A percentile compares a stretch with the other conserved stretches of the same genome.
phyloP scores from a whole-genome alignment of 2,329 filamentous ascomycete species.

The Penicillium sumatraense region DNA sequence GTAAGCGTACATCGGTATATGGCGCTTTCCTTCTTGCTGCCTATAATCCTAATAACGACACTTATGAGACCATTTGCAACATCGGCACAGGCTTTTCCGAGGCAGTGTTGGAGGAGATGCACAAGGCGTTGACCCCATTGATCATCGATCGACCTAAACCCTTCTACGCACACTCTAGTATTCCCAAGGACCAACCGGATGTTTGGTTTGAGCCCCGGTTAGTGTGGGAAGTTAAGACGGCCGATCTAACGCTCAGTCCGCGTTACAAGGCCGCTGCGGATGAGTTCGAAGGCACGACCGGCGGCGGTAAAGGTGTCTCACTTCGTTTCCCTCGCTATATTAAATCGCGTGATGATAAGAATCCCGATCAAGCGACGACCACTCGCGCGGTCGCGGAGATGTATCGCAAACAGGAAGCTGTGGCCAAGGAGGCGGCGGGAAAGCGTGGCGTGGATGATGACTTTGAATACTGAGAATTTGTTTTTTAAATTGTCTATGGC shows the following conservation, averaged over 20 bases:
- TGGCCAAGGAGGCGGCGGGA: constrained; percentile 78
- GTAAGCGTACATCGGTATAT: constrained; percentile 94
- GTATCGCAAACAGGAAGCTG: constrained; percentile 93
- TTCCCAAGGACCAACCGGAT: constrained; percentile 91
- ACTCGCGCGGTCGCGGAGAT: constrained; percentile 90
- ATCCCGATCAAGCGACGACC: constrained; percentile 84
- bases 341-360: constrained; percentile 91
- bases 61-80: constrained; percentile 96
- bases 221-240: constrained; percentile 98
- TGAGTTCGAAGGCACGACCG: constrained; percentile 73
- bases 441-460: constrained; percentile 95
- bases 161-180: constrained; percentile 85
- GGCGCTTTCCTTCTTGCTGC: constrained; percentile 95
- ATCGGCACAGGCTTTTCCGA: constrained; percentile 98
- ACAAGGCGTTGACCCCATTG: constrained; percentile 73
- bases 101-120: constrained; percentile 85
- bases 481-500: not conserved
- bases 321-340: constrained; percentile 93
- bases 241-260: constrained; percentile 89
- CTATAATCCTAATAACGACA: constrained; percentile 79
- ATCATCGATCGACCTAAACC: constrained; percentile 91
- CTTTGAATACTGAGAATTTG: constrained; percentile 78
- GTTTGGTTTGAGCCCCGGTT: constrained; percentile 96
- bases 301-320: constrained; percentile 78
- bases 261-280: constrained; percentile 89